Base-by-base conservation (phyloP, 108 stramenopile species). In the Seminavis robusta region DNA sequence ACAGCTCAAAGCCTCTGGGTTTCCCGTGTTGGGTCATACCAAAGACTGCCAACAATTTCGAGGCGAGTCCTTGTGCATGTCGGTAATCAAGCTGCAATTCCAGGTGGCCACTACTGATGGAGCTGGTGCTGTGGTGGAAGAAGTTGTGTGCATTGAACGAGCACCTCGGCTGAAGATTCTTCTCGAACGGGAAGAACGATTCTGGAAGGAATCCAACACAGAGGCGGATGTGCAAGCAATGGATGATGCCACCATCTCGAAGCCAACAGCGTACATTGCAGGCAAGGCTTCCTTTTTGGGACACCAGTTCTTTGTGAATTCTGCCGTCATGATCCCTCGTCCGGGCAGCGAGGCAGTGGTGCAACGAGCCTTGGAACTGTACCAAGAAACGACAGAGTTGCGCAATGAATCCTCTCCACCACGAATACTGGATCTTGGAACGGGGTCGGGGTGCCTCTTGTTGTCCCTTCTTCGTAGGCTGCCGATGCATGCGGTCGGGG, bases 401-500 rank as follows among this genome's bases (percentile, higher is more conserved):
- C 23, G 4, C 1, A 19, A 52, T 31, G 11, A 11, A 21, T n/a
- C n/a, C n/a, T n/a, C 9, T 8, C 27, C 25, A 16, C 59, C 47
- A 20, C 13, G 45, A n/a, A 33, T 60, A 25, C 59, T 60, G n/a
- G 59, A 60, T 51, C 36, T 60, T 26, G 59, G 59, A 11, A 60
- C 59, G 17, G 59, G 59, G n/a, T 51, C 47, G 16, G 59, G 59
- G 8, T 42, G 42, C 59, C 29, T 60, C 7, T n/a, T 60, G 23
- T 38, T 60, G 24, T 37, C 49, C 16, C 32, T 38, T 25, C 36
- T 60, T 13, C 59, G 49, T 5, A 27, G 39, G 10, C n/a, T 24
- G 4, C 59, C 38, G 3, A 1, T 48, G 29, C 26, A 60, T 5
- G 49, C 49, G 1, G 10, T n/a, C 1, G 59, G 59, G 1, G 28